Percentiles rank a stretch among this genome's conserved stretches.
phyloP scores from a whole-genome alignment of 352 stramenopile species.

The Phytophthora lateralis region DNA sequence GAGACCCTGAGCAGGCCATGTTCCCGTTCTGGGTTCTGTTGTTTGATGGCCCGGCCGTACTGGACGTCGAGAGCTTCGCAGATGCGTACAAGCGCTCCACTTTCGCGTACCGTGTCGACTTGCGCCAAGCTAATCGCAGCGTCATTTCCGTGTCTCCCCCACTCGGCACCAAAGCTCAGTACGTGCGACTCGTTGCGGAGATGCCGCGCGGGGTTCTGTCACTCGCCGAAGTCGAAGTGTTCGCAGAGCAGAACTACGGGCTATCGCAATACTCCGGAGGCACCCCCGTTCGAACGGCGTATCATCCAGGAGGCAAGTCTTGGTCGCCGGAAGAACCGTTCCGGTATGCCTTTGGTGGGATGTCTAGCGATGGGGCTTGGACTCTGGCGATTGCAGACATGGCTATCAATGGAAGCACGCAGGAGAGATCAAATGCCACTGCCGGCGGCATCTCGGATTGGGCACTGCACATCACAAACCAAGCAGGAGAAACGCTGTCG shows the following conservation, averaged over 20 bases:
- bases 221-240: slow-evolving; percentile 81
- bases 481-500: slow-evolving; percentile 47
- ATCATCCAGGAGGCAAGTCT: slow-evolving; percentile 44
- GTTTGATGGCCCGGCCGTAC: slow-evolving; percentile 58
- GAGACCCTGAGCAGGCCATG: slow-evolving; percentile 46
- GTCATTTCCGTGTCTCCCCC: slow-evolving; percentile 59
- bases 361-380: slow-evolving; percentile 63
- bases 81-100: slow-evolving; percentile 52
- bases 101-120: slow-evolving; percentile 52
- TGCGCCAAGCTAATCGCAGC: slow-evolving; percentile 23
- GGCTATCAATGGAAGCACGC: slow-evolving; percentile 12
- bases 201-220: slow-evolving; percentile 48
- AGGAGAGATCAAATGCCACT: slow-evolving; percentile 27
- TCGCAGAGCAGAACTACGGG: slow-evolving; percentile 51
- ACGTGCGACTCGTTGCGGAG: slow-evolving; percentile 65
- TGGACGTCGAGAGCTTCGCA: slow-evolving; percentile 66
- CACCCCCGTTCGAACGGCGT: slow-evolving; percentile 53
- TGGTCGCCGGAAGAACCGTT: slow-evolving; percentile 80
- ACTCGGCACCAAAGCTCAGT: slow-evolving; percentile 50
- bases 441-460: slow-evolving; percentile 76
- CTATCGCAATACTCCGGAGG: slow-evolving; percentile 67
- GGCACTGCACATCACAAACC: slow-evolving; percentile 67
- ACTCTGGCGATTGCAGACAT: slow-evolving; percentile 59
- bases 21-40: slow-evolving; percentile 85
- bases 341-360: slow-evolving; percentile 45